Percentiles rank a stretch among this genome's conserved stretches.
Evolutionary conservation across 371 early-diverging fungal species (phyloP).

Genomic region (Apophysomyces elegans): DNA sequence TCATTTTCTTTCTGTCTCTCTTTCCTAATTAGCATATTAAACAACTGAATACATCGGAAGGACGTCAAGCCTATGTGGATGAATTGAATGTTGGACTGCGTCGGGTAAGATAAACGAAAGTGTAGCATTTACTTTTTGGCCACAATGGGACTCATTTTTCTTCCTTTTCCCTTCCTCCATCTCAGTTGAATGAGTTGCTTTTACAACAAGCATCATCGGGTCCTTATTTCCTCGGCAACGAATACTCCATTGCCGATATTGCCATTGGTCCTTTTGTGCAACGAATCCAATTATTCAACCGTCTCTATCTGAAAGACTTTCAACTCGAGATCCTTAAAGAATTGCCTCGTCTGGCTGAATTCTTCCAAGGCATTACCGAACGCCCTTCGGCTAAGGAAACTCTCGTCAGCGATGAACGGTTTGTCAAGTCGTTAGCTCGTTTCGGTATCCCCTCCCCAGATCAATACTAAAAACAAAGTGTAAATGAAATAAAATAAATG

Average conservation of each 20-base stretch:
- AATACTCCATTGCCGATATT: constrained; percentile 65
- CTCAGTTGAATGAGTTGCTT: constrained; percentile 46
- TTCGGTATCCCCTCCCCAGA: constrained; percentile 1
- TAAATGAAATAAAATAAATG: too few relatives aligned
- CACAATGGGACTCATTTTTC: neutral
- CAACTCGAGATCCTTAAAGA: constrained; percentile 24
- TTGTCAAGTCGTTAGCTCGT: constrained; percentile 12
- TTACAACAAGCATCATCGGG: constrained; percentile 52
- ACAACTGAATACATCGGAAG: neutral
- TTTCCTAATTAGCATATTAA: too few relatives aligned
- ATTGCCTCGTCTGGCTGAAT: constrained; percentile 35
- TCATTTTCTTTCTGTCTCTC: too few relatives aligned
- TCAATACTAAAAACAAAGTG: neutral
- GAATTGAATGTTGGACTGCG: neutral
- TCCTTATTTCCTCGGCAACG: constrained; percentile 65
- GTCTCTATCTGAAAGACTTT: constrained; percentile 20
- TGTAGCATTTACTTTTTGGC: neutral
- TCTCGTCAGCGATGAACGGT: constrained; percentile 30
- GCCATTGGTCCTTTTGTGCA: constrained; percentile 55
- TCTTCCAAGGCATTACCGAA: constrained; percentile 29
- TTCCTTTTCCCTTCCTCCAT: neutral
- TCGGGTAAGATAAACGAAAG: constrained; percentile 5
- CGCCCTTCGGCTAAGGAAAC: constrained; percentile 36
- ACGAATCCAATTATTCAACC: constrained; percentile 30
- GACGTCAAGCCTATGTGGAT: constrained; percentile 2